Percentiles rank a stretch among this genome's conserved stretches.
Conservation (phyloP, 2,329 filamentous ascomycete species). For the Lasiodiplodia theobromae region DNA sequence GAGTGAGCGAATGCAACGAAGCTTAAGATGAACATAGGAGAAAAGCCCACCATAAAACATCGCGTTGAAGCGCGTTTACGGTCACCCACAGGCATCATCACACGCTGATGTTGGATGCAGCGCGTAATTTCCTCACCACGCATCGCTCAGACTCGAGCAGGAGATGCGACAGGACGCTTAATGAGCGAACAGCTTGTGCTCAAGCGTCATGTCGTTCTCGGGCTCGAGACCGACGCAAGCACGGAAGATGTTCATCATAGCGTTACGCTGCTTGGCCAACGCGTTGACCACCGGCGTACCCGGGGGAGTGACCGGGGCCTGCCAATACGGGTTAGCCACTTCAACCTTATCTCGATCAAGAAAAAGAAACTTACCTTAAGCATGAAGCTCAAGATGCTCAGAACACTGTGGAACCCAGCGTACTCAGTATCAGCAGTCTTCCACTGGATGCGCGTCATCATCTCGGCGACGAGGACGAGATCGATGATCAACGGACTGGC, state of each 20-base stretch:
- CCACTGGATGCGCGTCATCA: conserved; percentile 99
- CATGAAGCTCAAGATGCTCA: conserved; percentile 99
- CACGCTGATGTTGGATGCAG: conserved; percentile 25
- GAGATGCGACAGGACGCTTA: background rate
- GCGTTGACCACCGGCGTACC: conserved; percentile 96
- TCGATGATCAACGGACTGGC: conserved; percentile 98
- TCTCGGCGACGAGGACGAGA: conserved; percentile 88
- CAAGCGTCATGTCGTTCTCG: conserved; percentile 97
- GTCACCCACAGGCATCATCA: background rate
- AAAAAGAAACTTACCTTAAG: conserved; percentile 64
- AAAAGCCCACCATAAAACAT: conserved; percentile 1
- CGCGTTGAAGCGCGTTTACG: conserved; percentile 24
- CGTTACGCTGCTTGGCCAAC: conserved; percentile 92
- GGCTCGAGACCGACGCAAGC: conserved; percentile 96
- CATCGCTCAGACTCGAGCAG: background rate
- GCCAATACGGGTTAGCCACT: conserved; percentile 30
- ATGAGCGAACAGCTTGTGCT: conserved; percentile 86
- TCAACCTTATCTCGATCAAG: background rate
- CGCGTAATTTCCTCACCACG: conserved; percentile 7
- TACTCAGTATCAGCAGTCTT: conserved; percentile 69
- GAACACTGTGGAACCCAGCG: conserved; percentile 94
- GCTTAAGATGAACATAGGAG: conserved; percentile 6
- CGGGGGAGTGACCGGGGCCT: conserved; percentile 91
- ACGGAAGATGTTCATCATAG: conserved; percentile 97
- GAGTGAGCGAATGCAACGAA: background rate